Percentiles rank a stretch among this genome's conserved stretches.
phyloP scores from a whole-genome alignment of 202 grass and related monocot species.

The Hordeum pubiflorum region DNA sequence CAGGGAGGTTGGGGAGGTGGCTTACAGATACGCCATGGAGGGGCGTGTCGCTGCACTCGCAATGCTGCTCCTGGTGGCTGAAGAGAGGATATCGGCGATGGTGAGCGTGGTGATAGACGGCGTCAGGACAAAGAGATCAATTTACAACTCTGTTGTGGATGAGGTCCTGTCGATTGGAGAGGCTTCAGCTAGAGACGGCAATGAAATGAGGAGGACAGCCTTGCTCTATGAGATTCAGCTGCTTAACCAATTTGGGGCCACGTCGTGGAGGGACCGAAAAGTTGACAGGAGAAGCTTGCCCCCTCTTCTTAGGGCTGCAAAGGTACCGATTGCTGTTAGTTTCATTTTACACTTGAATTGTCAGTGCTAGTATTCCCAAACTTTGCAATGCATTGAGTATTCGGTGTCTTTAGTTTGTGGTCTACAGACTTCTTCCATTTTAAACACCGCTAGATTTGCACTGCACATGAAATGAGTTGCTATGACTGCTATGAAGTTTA shows the following conservation, averaged over 20 bases:
- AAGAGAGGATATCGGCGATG: constrained; percentile 38
- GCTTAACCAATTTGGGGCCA: constrained; percentile 40
- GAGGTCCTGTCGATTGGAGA: constrained; percentile 48
- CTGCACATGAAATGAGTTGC: background rate
- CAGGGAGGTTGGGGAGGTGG: constrained; percentile 36
- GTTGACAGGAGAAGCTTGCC: constrained; percentile 33
- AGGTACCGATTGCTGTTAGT: constrained; percentile 17
- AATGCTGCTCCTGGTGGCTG: constrained; percentile 44
- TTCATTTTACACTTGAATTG: background rate
- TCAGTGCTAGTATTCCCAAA: background rate
- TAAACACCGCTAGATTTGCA: background rate
- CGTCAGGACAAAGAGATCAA: constrained; percentile 35
- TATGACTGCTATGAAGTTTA: background rate
- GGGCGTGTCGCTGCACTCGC: constrained; percentile 28
- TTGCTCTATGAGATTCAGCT: constrained; percentile 54
- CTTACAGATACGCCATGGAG: constrained; percentile 46
- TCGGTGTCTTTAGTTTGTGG: background rate
- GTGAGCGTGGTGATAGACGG: constrained; percentile 46
- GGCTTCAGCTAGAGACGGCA: constrained; percentile 2
- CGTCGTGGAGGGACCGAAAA: constrained; percentile 14
- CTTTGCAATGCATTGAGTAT: background rate
- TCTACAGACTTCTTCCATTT: background rate
- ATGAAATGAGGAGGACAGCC: constrained; percentile 43
- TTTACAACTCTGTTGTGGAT: constrained; percentile 41
- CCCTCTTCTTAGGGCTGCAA: constrained; percentile 45